phyloP scores from a whole-genome alignment of 331 rosid genomes.

The Acacia concinna region DNA sequence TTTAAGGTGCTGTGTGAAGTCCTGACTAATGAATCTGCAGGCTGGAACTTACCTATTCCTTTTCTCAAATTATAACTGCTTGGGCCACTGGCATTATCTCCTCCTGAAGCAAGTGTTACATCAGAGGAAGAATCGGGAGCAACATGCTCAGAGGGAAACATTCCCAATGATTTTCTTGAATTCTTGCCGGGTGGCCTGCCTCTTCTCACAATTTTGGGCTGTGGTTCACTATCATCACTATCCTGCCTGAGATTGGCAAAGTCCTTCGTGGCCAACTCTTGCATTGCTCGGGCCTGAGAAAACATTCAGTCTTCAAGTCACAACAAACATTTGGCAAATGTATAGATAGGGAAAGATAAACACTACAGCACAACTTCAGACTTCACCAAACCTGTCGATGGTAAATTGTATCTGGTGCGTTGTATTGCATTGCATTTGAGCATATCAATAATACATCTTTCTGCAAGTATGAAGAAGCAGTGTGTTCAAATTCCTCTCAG shows the following conservation, averaged over 20 bases:
- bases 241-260: slow-evolving; percentile 88
- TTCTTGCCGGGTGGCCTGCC: slow-evolving; percentile 93
- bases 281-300: slow-evolving; percentile 77
- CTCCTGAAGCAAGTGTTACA: slow-evolving; percentile 65
- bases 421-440: slow-evolving; percentile 91
- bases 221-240: slow-evolving; percentile 63
- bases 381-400: slow-evolving; percentile 70
- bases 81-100: slow-evolving; percentile 54
- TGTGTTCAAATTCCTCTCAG: slow-evolving; percentile 23
- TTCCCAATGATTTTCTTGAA: slow-evolving; percentile 47
- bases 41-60: slow-evolving; percentile 46
- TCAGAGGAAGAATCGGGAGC: slow-evolving; percentile 61
- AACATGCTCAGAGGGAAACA: slow-evolving; percentile 47
- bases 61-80: slow-evolving; percentile 78
- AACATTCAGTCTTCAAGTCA: slow-evolving; percentile 24
- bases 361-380: slow-evolving; percentile 21
- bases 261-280: slow-evolving; percentile 86
- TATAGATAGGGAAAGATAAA: slow-evolving; percentile 3
- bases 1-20: slow-evolving; percentile 39
- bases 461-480: slow-evolving; percentile 55
- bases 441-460: slow-evolving; percentile 77
- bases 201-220: slow-evolving; percentile 67
- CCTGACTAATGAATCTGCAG: slow-evolving; percentile 51
- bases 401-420: slow-evolving; percentile 75
- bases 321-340: slow-evolving; percentile 23